Conservation (phyloP, 208 protist species). For the Novymonas esmeraldas region DNA sequence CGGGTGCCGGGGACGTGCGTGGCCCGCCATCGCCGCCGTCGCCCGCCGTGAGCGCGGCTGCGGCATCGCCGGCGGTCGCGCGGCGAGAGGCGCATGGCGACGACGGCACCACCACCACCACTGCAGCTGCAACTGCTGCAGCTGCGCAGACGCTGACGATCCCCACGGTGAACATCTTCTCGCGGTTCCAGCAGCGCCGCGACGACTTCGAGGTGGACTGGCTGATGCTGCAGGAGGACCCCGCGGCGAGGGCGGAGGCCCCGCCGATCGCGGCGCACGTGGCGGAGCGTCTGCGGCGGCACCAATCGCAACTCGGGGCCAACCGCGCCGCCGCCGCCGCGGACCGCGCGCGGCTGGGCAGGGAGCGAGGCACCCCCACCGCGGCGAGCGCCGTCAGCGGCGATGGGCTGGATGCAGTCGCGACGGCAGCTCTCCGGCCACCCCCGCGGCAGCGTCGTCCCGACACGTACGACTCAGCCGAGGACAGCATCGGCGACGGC, state of each 20-base stretch:
- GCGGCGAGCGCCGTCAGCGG: neutral
- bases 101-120: neutral
- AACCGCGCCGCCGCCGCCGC: conserved; percentile 23
- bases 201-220: conserved; percentile 76
- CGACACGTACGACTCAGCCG: conserved; percentile 18
- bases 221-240: conserved; percentile 72
- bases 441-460: conserved; percentile 8
- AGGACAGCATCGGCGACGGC: conserved; percentile 1
- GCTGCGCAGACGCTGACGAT: conserved; percentile 30
- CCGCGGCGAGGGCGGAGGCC: conserved; percentile 9
- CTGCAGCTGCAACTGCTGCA: conserved; percentile 7
- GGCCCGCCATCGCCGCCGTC: neutral
- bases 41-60: neutral
- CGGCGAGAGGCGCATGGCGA: neutral
- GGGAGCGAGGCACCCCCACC: neutral
- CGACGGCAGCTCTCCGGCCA: neutral
- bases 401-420: neutral
- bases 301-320: conserved; percentile 32
- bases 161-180: conserved; percentile 67
- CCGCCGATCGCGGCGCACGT: conserved; percentile 43
- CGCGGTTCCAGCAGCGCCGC: conserved; percentile 62
- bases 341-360: conserved; percentile 12
- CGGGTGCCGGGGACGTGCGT: neutral
- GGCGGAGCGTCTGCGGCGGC: conserved; percentile 41
- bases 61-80: neutral